Evolutionary conservation across 2,329 filamentous ascomycete genomes (phyloP), one percentile per base, ranked within the genome.

Genomic region (Phialophora expanda): DNA sequence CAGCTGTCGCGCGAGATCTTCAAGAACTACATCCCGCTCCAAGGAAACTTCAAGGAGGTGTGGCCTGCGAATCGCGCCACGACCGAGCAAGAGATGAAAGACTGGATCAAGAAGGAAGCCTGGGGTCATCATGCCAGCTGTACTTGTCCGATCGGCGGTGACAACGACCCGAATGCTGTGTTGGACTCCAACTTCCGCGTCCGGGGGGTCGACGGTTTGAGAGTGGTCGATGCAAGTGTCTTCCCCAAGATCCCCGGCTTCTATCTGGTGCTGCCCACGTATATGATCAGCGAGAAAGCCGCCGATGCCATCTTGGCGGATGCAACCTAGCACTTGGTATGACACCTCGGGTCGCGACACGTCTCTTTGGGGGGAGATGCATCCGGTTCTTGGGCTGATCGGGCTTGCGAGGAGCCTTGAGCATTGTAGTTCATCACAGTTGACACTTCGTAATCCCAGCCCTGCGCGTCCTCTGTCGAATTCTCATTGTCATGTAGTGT

Each of bases 221-320:
- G 87, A 30, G 87, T 89, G 2, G 87, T 89, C 0, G 87, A 89
- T 76, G 87, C 86, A 0, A 84, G 81, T 26, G 80, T 84, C 0
- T 89, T 85, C 65, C 84, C 32, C 0, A 78, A 79, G 61, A 85
- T 84, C 62, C 85, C 85, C 1, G 86, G 86, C 67, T 83, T 78
- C 61, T 86, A 84, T 70, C 79, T 83, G 28, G 79, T 81, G 3
- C 73, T 83, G 0, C 32, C 85, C 0, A 82, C 82, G 0, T 86
- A 85, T 69, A 85, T 88, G 75, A 78, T 85, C 4, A 81, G 80
- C 1, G 86, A 89, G 78, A 89, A 89, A 79, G 87, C 87, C 0
- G 83, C 32, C 1, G 85, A 87, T 74, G 82, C 81, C 5, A 87
- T 89, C 59, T 61, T 81, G 57, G 0, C 62, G 24, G 63, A 62